phyloP scores from a whole-genome alignment of 176 grass and related monocot genomes.

The Musa itinerans region DNA sequence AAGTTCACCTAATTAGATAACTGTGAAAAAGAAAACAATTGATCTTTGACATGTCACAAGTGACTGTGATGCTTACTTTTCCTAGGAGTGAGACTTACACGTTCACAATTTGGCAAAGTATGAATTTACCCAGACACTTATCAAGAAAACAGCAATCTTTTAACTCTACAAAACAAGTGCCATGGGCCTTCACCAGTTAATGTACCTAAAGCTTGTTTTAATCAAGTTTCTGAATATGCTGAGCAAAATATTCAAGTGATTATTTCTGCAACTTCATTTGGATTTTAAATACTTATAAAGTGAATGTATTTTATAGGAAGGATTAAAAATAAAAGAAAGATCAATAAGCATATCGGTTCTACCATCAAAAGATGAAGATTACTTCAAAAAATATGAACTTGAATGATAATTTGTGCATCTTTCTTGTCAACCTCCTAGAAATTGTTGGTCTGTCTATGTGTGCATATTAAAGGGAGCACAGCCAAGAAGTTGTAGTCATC shows the following conservation, averaged over 20 bases:
- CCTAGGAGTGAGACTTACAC: no score
- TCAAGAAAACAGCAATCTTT: background rate
- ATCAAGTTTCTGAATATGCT: background rate
- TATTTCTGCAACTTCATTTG: background rate
- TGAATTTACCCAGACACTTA: background rate
- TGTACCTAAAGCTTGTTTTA: background rate
- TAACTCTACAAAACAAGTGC: background rate
- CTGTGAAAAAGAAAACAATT: background rate
- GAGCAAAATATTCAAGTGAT: background rate
- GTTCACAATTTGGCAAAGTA: no score
- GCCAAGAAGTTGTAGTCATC: no score
- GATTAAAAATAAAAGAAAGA: background rate
- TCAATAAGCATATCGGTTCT: background rate
- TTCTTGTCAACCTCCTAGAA: background rate
- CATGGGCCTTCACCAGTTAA: background rate
- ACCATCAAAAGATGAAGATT: background rate
- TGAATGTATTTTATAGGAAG: background rate
- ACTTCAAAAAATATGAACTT: background rate
- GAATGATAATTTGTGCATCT: background rate
- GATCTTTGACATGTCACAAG: background rate
- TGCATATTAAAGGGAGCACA: no score
- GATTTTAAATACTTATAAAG: background rate
- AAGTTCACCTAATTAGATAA: background rate
- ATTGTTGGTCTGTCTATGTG: background rate
- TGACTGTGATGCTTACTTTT: no score